Evolutionary conservation across 2,329 filamentous ascomycete species (phyloP).

Genomic region (Penicillium sp.): DNA sequence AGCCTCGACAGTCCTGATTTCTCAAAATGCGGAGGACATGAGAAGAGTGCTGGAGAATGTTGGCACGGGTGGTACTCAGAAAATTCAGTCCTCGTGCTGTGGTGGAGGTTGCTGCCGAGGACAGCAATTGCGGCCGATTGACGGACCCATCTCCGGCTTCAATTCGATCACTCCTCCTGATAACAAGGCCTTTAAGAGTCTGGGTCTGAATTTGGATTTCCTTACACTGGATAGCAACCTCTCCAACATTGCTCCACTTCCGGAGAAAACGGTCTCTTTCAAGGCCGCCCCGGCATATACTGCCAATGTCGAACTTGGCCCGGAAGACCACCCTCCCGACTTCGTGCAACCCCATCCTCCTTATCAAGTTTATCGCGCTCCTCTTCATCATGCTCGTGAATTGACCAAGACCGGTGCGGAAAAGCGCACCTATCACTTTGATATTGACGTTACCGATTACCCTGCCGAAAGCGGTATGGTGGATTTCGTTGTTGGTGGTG

Average conservation of each 20-base stretch:
- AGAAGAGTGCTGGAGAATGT: slow-evolving; percentile 53
- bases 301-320: slow-evolving; percentile 31
- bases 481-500: slow-evolving; percentile 94
- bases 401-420: slow-evolving; percentile 83
- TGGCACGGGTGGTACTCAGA: slow-evolving; percentile 50
- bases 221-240: slow-evolving; percentile 66
- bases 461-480: slow-evolving; percentile 71
- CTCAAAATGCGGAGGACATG: slow-evolving; percentile 56
- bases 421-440: slow-evolving; percentile 96
- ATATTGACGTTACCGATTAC: slow-evolving; percentile 93
- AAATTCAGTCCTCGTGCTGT: slow-evolving; percentile 59
- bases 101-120: slow-evolving; percentile 61
- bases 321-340: slow-evolving; percentile 63
- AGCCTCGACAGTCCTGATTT: slow-evolving; percentile 49
- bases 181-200: slow-evolving; percentile 76
- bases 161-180: slow-evolving; percentile 52
- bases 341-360: slow-evolving; percentile 95
- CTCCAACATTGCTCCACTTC: slow-evolving; percentile 65
- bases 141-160: slow-evolving; percentile 36
- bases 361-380: slow-evolving; percentile 86
- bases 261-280: slow-evolving; percentile 69
- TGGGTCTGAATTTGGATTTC: slow-evolving; percentile 69
- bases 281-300: slow-evolving; percentile 35
- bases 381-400: slow-evolving; percentile 75
- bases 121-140: slow-evolving; percentile 49